A percentile compares a stretch with the other conserved stretches of the same genome.
These are phyloP conservation scores for Psilocybe cyanescens DNA, from an alignment of 768 basidiomycete species.

Conservation along the genomic window DNA sequence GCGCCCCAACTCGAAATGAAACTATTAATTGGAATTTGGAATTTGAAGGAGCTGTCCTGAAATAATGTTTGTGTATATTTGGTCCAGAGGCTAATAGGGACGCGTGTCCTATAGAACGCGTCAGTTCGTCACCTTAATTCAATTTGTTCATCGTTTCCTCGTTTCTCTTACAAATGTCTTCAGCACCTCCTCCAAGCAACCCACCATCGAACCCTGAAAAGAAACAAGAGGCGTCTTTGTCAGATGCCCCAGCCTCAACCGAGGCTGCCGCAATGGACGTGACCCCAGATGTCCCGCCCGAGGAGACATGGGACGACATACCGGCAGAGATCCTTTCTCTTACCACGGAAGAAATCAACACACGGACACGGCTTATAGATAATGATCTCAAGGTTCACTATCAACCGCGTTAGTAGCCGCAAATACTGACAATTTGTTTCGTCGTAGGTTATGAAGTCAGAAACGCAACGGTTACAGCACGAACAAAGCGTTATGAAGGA, in stretches of 20 bases:
- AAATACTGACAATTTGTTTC: conserved; percentile 1
- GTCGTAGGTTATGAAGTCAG: conserved; percentile 95
- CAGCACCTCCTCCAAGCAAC: conserved; percentile 56
- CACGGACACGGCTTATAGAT: conserved; percentile 90
- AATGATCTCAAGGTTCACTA: conserved; percentile 88
- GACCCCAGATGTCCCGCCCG: conserved; percentile 66
- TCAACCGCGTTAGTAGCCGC: neutral
- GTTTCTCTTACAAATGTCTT: conserved; percentile 49
- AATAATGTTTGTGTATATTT: conserved; percentile 29
- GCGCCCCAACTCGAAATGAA: neutral
- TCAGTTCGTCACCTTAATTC: conserved; percentile 21
- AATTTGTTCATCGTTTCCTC: conserved; percentile 16
- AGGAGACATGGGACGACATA: conserved; percentile 91
- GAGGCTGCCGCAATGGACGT: conserved; percentile 68
- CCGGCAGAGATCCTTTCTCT: conserved; percentile 84
- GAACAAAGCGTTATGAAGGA: conserved; percentile 97
- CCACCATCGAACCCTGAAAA: conserved; percentile 58
- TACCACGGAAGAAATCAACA: conserved; percentile 84
- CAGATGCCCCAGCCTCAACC: conserved; percentile 33
- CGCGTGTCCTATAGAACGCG: conserved; percentile 42
- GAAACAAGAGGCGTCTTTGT: conserved; percentile 42
- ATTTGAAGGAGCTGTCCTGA: neutral
- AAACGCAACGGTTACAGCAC: conserved; percentile 88
- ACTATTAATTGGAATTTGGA: neutral
- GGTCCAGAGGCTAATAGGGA: conserved; percentile 31